A percentile compares a stretch with the other conserved stretches of the same genome.
These are phyloP conservation scores for Xerocomus nothofagi DNA, from an alignment of 1,284 basidiomycete genomes.

Conservation along the genomic window DNA sequence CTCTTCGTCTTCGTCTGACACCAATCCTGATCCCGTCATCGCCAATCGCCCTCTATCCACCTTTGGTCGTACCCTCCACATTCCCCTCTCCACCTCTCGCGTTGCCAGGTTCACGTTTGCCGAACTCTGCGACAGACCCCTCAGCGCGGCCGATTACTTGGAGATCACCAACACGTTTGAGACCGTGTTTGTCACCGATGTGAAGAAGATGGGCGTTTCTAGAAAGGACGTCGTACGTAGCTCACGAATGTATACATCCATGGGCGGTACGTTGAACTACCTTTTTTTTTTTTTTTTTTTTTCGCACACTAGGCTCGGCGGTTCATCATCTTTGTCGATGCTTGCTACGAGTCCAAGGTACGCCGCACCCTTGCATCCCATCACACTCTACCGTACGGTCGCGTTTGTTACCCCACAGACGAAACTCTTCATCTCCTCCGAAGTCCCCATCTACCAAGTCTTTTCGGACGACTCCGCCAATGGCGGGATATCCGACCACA, in stretches of 20 bases:
- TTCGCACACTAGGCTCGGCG: constrained; percentile 67
- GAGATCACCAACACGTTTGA: constrained; percentile 88
- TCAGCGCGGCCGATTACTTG: constrained; percentile 95
- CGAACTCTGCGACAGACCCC: constrained; percentile 86
- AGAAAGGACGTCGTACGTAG: constrained; percentile 79
- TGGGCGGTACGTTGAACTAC: not conserved
- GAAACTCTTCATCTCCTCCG: constrained; percentile 86
- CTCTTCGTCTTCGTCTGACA: constrained; percentile 32
- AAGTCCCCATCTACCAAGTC: constrained; percentile 85
- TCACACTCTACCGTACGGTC: not conserved
- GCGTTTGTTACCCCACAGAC: constrained; percentile 48
- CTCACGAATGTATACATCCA: not conserved
- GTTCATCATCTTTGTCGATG: constrained; percentile 98
- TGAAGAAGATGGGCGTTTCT: constrained; percentile 86
- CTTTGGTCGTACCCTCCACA: constrained; percentile 84
- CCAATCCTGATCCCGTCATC: constrained; percentile 52
- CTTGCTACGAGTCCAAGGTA: constrained; percentile 90
- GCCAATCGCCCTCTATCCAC: constrained; percentile 69
- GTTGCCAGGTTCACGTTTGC: constrained; percentile 89
- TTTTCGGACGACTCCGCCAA: constrained; percentile 72
- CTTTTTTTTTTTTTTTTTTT: not conserved
- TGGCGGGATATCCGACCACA: constrained; percentile 67
- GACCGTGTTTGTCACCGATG: constrained; percentile 86
- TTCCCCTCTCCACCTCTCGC: constrained; percentile 78
- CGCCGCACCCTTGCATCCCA: constrained; percentile 8